A percentile compares a stretch with the other conserved stretches of the same genome.
Conservation (phyloP, 2,329 filamentous ascomycete genomes). For the Arthrobotrys sinensis region DNA sequence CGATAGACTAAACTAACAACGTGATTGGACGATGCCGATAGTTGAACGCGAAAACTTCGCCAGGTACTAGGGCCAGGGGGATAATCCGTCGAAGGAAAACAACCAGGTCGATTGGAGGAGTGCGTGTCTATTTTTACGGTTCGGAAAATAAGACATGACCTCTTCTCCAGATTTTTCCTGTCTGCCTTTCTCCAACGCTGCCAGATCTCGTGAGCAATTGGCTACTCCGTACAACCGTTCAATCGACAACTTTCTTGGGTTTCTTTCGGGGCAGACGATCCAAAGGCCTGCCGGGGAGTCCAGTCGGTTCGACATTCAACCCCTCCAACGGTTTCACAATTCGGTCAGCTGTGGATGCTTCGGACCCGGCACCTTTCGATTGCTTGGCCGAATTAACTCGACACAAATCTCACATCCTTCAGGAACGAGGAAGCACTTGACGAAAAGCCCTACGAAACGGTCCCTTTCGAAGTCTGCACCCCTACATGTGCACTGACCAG, state of each 20-base stretch:
- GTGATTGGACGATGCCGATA: constrained; percentile 42
- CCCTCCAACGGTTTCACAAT: constrained; percentile 38
- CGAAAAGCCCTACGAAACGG: constrained; percentile 30
- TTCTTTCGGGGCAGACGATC: constrained; percentile 25
- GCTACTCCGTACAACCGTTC: constrained; percentile 30
- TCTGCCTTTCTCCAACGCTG: constrained; percentile 28
- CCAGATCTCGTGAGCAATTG: constrained; percentile 56
- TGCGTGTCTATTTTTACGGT: constrained; percentile 46
- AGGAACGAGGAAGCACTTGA: constrained; percentile 35
- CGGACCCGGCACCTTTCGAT: constrained; percentile 6
- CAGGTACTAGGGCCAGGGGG: constrained; percentile 36
- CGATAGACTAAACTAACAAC: constrained; percentile 52
- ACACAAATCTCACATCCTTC: constrained; percentile 34
- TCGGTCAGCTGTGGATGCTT: constrained; percentile 34
- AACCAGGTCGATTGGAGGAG: constrained; percentile 41
- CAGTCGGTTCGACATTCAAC: constrained; percentile 32
- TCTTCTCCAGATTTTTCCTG: constrained; percentile 52
- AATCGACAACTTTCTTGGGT: constrained; percentile 42
- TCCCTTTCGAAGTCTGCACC: constrained; percentile 23
- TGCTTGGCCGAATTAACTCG: constrained; percentile 27
- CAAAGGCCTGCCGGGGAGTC: constrained; percentile 20
- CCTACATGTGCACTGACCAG: constrained; percentile 33
- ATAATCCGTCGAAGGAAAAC: constrained; percentile 56
- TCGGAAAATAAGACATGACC: constrained; percentile 56
- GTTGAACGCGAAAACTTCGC: constrained; percentile 53